These are phyloP conservation scores for Phytopythium kandeliae DNA, from an alignment of 352 stramenopile species.

Conservation along the genomic window DNA sequence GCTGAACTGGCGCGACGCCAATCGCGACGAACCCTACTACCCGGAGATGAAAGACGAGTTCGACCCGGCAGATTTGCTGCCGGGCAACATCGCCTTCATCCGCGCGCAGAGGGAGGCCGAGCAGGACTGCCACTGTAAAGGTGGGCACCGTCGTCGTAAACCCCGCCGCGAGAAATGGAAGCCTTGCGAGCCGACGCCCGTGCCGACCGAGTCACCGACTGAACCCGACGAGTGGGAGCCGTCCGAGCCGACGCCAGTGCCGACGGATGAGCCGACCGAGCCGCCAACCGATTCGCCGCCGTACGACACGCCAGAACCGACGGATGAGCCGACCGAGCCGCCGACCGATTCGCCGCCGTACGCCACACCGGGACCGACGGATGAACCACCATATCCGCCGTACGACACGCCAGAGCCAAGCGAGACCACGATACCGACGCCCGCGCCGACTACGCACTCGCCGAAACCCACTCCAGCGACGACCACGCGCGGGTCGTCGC, in stretches of 20 bases:
- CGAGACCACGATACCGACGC: conserved; percentile 7
- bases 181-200: conserved; percentile 6
- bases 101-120: conserved; percentile 6
- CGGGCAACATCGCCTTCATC: conserved; percentile 4
- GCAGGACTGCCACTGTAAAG: conserved; percentile 5
- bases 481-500: background rate
- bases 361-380: conserved; percentile 10
- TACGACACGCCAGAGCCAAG: background rate
- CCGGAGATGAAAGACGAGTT: conserved; percentile 1
- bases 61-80: conserved; percentile 5
- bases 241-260: conserved; percentile 6
- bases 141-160: background rate
- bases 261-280: conserved; percentile 4
- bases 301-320: conserved; percentile 10
- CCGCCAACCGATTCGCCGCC: conserved; percentile 11
- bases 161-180: background rate
- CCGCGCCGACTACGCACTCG: conserved; percentile 14
- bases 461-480: conserved; percentile 4
- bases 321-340: conserved; percentile 7
- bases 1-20: conserved; percentile 5
- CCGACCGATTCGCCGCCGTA: conserved; percentile 10
- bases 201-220: background rate
- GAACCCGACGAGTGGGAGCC: too few relatives aligned
- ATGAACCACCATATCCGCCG: conserved; percentile 9
- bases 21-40: conserved; percentile 2